Evolutionary conservation across 306 rosid genomes (phyloP).

Genomic region (Acacia crassicarpa): DNA sequence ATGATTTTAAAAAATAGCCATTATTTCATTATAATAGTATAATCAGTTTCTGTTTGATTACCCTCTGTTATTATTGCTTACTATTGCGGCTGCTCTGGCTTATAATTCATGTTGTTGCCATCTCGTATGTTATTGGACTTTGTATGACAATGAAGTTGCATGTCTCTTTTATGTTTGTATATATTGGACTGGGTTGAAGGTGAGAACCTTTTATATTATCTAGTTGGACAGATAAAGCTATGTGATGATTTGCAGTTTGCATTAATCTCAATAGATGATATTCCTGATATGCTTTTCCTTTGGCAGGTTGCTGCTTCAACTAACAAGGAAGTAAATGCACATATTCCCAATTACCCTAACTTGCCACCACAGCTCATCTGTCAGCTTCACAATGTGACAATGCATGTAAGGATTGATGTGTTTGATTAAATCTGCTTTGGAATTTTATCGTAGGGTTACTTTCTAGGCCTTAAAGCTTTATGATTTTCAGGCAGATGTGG

Average conservation of each 20-base stretch:
- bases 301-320: slow-evolving; percentile 69
- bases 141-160: background rate
- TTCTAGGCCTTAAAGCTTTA: slow-evolving; percentile 25
- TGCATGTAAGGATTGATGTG: slow-evolving; percentile 57
- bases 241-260: background rate
- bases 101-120: background rate
- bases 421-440: slow-evolving; percentile 21
- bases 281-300: slow-evolving; percentile 17
- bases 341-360: slow-evolving; percentile 73
- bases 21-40: background rate
- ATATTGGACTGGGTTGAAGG: slow-evolving; percentile 4
- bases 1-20: background rate
- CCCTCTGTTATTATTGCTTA: background rate
- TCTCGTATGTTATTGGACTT: background rate
- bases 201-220: background rate
- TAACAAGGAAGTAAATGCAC: slow-evolving; percentile 71
- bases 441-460: slow-evolving; percentile 2
- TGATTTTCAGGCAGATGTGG: slow-evolving; percentile 66
- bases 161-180: background rate
- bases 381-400: slow-evolving; percentile 77
- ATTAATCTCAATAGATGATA: background rate
- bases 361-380: slow-evolving; percentile 67
- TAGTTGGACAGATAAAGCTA: background rate
- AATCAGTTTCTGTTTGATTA: background rate
- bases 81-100: background rate